Percentiles rank a stretch among this genome's conserved stretches.
These are phyloP conservation scores for Triadica sebifera DNA, from an alignment of 345 rosid species.

Conservation along the genomic window DNA sequence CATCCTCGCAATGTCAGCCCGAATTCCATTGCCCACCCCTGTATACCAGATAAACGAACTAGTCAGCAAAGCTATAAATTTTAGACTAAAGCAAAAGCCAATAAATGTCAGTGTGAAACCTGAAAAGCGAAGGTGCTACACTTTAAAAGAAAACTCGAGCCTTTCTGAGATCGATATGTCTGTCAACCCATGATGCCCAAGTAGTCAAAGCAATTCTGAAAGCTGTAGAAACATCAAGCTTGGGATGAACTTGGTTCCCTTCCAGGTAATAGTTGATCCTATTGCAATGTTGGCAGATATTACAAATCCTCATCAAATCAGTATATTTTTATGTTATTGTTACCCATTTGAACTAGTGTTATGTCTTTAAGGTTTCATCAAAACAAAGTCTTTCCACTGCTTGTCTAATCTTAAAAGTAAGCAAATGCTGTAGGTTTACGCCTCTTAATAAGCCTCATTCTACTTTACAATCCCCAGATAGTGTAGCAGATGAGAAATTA, in stretches of 20 bases:
- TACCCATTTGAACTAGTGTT: background rate
- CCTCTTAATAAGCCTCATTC: background rate
- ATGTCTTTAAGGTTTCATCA: background rate
- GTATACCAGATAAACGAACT: conserved; percentile 9
- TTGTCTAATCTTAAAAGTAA: background rate
- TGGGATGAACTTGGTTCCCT: conserved; percentile 61
- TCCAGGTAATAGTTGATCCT: conserved; percentile 95
- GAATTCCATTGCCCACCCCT: conserved; percentile 92
- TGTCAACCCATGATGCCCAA: conserved; percentile 94
- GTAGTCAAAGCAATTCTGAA: conserved; percentile 73
- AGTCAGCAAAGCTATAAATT: conserved; percentile 2
- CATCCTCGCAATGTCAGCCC: conserved; percentile 80
- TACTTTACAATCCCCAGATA: background rate
- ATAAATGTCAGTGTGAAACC: conserved; percentile 38
- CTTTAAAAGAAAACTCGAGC: conserved; percentile 81
- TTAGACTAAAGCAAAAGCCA: background rate
- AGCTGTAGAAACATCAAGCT: conserved; percentile 67
- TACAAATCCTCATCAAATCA: background rate
- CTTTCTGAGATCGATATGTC: conserved; percentile 53
- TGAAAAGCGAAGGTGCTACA: conserved; percentile 86
- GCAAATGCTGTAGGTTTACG: background rate
- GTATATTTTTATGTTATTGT: background rate
- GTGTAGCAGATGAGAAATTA: background rate
- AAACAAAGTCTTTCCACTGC: background rate
- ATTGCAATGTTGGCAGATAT: conserved; percentile 13